Conservation (phyloP, 2,329 filamentous ascomycete genomes). For the Incumbomyces delicatus region DNA sequence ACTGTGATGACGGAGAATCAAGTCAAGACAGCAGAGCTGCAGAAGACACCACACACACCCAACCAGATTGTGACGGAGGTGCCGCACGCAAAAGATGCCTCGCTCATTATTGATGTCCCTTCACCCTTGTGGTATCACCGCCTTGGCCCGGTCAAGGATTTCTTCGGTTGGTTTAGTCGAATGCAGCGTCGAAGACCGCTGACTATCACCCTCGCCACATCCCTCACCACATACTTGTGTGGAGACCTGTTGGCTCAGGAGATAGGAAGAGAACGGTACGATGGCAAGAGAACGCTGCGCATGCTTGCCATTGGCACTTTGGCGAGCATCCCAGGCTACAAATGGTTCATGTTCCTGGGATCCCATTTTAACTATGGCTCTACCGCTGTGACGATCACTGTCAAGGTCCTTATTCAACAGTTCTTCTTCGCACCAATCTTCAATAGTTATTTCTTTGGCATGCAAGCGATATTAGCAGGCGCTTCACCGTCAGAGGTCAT, state of each 20-base stretch:
- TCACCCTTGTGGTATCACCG: slow-evolving; percentile 19
- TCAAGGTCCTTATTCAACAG: slow-evolving; percentile 75
- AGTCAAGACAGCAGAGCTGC: slow-evolving; percentile 15
- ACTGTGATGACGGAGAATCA: slow-evolving; percentile 14
- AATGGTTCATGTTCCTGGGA: slow-evolving; percentile 76
- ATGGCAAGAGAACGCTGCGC: slow-evolving; percentile 57
- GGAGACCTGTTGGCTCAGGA: slow-evolving; percentile 23
- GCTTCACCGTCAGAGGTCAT: slow-evolving; percentile 54
- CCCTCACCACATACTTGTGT: slow-evolving; percentile 67
- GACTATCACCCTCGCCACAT: slow-evolving; percentile 64
- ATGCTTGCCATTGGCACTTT: slow-evolving; percentile 65
- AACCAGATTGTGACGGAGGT: slow-evolving; percentile 16
- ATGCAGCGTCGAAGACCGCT: slow-evolving; percentile 65
- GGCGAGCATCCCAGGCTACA: slow-evolving; percentile 67
- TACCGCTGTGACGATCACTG: slow-evolving; percentile 57
- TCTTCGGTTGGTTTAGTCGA: slow-evolving; percentile 30
- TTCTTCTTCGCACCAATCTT: slow-evolving; percentile 70
- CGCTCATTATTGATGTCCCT: slow-evolving; percentile 7
- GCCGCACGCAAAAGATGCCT: slow-evolving; percentile 13
- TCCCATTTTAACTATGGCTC: slow-evolving; percentile 76
- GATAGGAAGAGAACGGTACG: slow-evolving; percentile 45
- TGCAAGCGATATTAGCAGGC: slow-evolving; percentile 66
- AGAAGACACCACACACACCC: slow-evolving; percentile 16
- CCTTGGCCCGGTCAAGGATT: slow-evolving; percentile 19
- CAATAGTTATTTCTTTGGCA: slow-evolving; percentile 72